phyloP scores from a whole-genome alignment of 441 rosid genomes.

The Adansonia rubrostipa region DNA sequence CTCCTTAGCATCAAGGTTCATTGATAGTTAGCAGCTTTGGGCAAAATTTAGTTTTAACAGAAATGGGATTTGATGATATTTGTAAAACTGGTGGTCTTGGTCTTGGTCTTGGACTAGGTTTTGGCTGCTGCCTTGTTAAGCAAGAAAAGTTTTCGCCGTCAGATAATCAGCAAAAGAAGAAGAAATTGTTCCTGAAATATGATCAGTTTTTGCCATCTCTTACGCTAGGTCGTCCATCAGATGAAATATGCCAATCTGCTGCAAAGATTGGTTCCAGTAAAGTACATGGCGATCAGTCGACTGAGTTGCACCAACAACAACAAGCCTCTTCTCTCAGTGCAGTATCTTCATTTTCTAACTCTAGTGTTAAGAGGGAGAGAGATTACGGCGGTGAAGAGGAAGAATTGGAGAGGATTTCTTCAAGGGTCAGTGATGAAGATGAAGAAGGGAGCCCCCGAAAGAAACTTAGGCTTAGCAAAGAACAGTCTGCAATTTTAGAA shows the following conservation, averaged over 20 bases:
- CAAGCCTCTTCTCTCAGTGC: conserved; percentile 43
- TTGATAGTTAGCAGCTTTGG: background rate
- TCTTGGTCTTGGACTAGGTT: conserved; percentile 41
- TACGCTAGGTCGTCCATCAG: conserved; percentile 46
- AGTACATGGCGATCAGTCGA: conserved; percentile 23
- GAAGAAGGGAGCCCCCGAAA: conserved; percentile 71
- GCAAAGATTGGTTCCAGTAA: conserved; percentile 15
- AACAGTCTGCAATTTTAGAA: conserved; percentile 73
- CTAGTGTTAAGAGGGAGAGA: conserved; percentile 46
- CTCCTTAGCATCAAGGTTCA: background rate
- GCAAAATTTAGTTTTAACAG: background rate
- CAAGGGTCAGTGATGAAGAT: conserved; percentile 53
- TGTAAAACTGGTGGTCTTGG: conserved; percentile 32
- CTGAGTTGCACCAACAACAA: conserved; percentile 30
- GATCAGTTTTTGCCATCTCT: conserved; percentile 47
- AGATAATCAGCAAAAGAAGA: conserved; percentile 31
- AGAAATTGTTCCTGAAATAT: conserved; percentile 31
- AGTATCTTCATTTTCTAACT: conserved; percentile 45
- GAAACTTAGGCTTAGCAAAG: conserved; percentile 84
- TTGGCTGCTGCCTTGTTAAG: conserved; percentile 27
- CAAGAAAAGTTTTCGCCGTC: conserved; percentile 26
- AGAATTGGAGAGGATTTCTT: conserved; percentile 43
- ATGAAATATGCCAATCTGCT: conserved; percentile 20
- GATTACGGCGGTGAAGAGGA: conserved; percentile 41
- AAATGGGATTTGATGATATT: conserved; percentile 42